Conservation (phyloP, 2,329 filamentous ascomycete species). For the Pseudogymnoascus sp. region DNA sequence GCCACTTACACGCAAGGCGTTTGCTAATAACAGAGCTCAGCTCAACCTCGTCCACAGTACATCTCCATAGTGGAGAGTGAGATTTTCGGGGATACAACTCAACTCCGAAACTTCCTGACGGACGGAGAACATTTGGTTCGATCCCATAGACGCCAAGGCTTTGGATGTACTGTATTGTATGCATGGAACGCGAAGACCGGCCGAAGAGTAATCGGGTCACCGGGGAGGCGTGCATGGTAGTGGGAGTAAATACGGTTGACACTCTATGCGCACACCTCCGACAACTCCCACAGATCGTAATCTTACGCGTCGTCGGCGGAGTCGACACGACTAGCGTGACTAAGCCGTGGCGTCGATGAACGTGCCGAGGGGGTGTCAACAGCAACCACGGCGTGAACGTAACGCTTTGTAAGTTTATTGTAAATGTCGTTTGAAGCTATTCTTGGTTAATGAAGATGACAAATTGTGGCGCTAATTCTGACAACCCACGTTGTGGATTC, state of each 20-base stretch:
- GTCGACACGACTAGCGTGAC: background rate
- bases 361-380: background rate
- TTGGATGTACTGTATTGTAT: background rate
- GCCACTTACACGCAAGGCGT: background rate
- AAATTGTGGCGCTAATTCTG: constrained; percentile 10
- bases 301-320: background rate
- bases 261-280: background rate
- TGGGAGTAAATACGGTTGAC: background rate
- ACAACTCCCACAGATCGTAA: background rate
- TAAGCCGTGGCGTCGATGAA: background rate
- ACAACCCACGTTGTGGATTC: constrained; percentile 9
- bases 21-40: background rate
- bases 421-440: background rate
- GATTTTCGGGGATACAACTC: constrained; percentile 7
- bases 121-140: background rate
- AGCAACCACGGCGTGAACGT: background rate
- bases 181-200: background rate
- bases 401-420: constrained; percentile 8
- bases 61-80: background rate
- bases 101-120: constrained; percentile 2
- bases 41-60: background rate
- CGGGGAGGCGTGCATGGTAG: background rate
- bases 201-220: background rate
- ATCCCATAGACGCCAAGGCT: background rate
- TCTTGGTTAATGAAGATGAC: constrained; percentile 7